Evolutionary conservation across 2,329 filamentous ascomycete genomes (phyloP), one percentile per base, ranked within the genome.

Genomic region (Arthrobotrys iridis): DNA sequence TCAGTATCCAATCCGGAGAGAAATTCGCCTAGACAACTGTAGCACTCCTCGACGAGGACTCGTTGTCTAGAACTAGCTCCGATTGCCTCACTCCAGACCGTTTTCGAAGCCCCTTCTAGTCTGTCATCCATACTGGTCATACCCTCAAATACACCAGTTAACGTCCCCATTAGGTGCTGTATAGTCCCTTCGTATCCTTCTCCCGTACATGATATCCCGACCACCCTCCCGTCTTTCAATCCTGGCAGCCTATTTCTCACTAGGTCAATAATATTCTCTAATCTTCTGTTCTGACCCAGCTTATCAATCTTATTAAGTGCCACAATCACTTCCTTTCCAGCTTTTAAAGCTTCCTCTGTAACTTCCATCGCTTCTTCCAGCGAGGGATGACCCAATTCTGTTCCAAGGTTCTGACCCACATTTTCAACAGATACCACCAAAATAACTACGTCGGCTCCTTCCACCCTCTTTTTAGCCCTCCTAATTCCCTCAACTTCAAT

Each of bases 401-500:
- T 30, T 24, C 60, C 79, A 0, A 81, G 81, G 2, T 80, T 82
- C 5, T 80, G 77, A 1, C 72, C 66, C 11, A 80, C 79, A 2
- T 81, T 78, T 79, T 96, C 91, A 41, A 97, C 82, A 3, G 92
- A 92, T 5, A 92, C 87, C 64, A 99, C 86, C 6, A 91, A 90
- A 55, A 98, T 86, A 46, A 98, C 87, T 4, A 98, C 85, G 82
- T 99, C 93, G 8, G 94, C 94, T 59, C 93, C 89, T 28, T 89
- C 83, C 0, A 94, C 95, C 79, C 91, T 90, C 72, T 89, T 88
- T 81, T 90, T 92, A 5, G 95, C 95, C 57, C 95, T 87, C 58
- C 91, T 88, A 80, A 99, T 98, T 0, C 95, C 95, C 82, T 99
- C 95, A 80, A 90, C 85, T 80, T 99, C 95, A 24, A 99, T 86